These are phyloP conservation scores for Uronychia setigera DNA, from an alignment of 73 alveolate genomes.

Conservation along the genomic window DNA sequence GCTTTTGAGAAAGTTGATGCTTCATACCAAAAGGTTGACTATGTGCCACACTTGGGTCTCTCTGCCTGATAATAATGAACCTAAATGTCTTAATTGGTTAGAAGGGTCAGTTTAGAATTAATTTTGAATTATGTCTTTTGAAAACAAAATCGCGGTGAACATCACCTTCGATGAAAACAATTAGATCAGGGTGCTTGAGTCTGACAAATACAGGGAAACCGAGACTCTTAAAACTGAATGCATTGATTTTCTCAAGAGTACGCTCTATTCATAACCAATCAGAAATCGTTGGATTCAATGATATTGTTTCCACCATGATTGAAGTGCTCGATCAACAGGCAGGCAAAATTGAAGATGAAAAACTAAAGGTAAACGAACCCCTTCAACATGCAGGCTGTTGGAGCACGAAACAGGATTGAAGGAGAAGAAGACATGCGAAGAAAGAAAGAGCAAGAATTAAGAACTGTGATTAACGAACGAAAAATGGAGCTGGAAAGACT, in stretches of 20 bases:
- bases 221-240: constrained; percentile 72
- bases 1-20: neutral
- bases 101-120: neutral
- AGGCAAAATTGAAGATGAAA: constrained; percentile 80
- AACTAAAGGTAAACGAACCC: constrained; percentile 43
- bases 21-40: neutral
- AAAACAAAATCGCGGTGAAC: constrained; percentile 52
- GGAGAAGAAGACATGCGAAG: constrained; percentile 83
- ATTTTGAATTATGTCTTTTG: constrained; percentile 31
- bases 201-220: constrained; percentile 80
- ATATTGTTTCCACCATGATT: constrained; percentile 73
- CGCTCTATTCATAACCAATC: neutral
- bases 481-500: constrained; percentile 86
- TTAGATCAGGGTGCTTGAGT: constrained; percentile 82
- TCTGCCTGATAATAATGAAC: neutral
- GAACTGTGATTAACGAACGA: constrained; percentile 80
- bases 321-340: constrained; percentile 84
- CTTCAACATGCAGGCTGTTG: constrained; percentile 59
- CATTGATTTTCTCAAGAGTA: constrained; percentile 73
- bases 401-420: constrained; percentile 86
- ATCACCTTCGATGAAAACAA: constrained; percentile 87
- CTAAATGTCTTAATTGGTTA: neutral
- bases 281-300: constrained; percentile 69
- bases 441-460: constrained; percentile 78
- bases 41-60: neutral